Evolutionary conservation across 768 basidiomycete genomes (phyloP).

Genomic region (Zangia roseola): DNA sequence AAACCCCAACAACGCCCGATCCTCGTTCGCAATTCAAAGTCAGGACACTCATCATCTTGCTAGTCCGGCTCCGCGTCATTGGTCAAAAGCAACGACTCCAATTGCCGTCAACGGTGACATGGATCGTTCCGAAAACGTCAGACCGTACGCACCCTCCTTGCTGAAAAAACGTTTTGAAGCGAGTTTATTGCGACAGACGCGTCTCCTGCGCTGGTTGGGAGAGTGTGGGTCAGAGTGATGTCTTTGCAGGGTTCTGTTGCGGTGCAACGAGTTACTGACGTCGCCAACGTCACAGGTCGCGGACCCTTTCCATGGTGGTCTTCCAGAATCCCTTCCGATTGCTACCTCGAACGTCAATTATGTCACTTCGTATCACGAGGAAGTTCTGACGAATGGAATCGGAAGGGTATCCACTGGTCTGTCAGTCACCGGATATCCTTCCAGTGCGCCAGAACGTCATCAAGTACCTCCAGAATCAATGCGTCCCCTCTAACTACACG

Average conservation of each 20-base stretch:
- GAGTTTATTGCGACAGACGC: slow-evolving; percentile 7
- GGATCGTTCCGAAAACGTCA: slow-evolving; percentile 10
- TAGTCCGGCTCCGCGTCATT: slow-evolving; percentile 15
- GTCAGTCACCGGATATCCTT: background rate
- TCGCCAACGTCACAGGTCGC: background rate
- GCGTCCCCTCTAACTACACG: slow-evolving; percentile 1
- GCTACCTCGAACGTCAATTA: background rate
- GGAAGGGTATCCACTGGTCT: slow-evolving; percentile 6
- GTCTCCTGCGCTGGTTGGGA: slow-evolving; percentile 6
- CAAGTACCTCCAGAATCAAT: slow-evolving; percentile 1
- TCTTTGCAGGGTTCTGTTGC: slow-evolving; percentile 17
- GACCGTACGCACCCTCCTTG: slow-evolving; percentile 11
- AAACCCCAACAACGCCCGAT: slow-evolving; percentile 24
- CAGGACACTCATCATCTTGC: slow-evolving; percentile 20
- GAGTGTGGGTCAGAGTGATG: slow-evolving; percentile 17
- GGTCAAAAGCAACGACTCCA: slow-evolving; percentile 5
- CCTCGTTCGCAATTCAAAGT: slow-evolving; percentile 32
- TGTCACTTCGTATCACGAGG: slow-evolving; percentile 2
- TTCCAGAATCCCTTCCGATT: slow-evolving; percentile 13
- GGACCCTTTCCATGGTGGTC: background rate
- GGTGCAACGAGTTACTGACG: slow-evolving; percentile 13
- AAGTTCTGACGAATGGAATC: slow-evolving; percentile 16
- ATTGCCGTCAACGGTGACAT: slow-evolving; percentile 19
- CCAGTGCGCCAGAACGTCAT: slow-evolving; percentile 2
- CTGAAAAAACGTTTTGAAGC: slow-evolving; percentile 21